Evolutionary conservation across 805 yeast genomes (phyloP), one percentile per base, ranked within the genome.

Genomic region (Monosporozyma unispora): DNA sequence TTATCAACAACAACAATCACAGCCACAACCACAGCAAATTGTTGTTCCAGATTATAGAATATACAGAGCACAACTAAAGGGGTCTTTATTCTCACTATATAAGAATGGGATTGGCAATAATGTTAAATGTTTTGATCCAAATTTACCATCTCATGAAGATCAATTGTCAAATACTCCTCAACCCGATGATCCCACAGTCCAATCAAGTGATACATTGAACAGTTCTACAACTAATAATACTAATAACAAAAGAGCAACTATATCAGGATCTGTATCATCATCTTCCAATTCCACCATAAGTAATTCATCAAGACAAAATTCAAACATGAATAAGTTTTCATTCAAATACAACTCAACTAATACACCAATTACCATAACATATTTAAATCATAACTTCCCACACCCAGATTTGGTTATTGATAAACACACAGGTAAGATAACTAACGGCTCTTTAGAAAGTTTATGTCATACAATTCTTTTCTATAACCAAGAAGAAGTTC

Each of bases 381-480:
- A 74, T 50, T 44, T 65, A 11, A 75, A 76, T 7, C 71, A 72
- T 25, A 62, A 59, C 2, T 77, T 72, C 52, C 84, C 86, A 9
- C 90, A 83, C 58, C 88, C 88, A 5, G 80, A 77, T 44, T 60
- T 82, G 27, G 70, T 67, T 31, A 52, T 78, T 50, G 87, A 82
- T 58, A 61, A 64, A 16, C 61, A 68, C 3, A 38, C 22, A 12
- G 74, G 77, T 19, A 75, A 76, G 18, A 68, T 76, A 19, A 54
- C 73, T 7, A 72, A 77, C 21, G 87, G 87, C 18, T 62, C 87
- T 0, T 59, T 78, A 10, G 96, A 89, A 63, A 77, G 89, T 44
- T 72, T 89, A 35, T 79, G 90, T 49, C 97, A 90, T 66, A 77
- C 85, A 3, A 70, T 87, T 23, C 62, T 88, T 14, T 82, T 81